Base-by-base conservation (phyloP, 2,329 filamentous ascomycete genomes). In the Ophiostoma montium region DNA sequence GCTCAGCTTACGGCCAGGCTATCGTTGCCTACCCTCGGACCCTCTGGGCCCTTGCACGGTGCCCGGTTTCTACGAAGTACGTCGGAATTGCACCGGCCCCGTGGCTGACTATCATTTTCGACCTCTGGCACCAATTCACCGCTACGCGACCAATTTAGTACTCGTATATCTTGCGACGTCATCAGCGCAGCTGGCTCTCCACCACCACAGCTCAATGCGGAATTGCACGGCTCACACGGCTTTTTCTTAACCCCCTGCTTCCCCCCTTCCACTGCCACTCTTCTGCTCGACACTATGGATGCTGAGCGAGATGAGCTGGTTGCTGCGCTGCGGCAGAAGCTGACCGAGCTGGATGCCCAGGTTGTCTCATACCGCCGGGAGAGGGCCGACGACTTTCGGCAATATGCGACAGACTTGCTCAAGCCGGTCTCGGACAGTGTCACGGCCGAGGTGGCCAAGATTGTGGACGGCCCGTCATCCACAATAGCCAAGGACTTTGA, bases 331-430 rank as follows among this genome's bases (percentile, higher is more conserved):
- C 67, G 71, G 56, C 63, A 63, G 57, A 75, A 71, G 67, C 71
- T 76, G 55, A 64, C 63, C 57, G 68, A 77, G 57, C 72, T 80
- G 47, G 74, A 81, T 58, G 64, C 67, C 59, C 74, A 72, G 60
- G 74, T 81, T 58, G 68, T 66, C 52, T 65, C 68, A 52, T 78
- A 76, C 63, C 74, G 72, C 56, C 70, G 69, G 59, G 71, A 75
- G 54, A 71, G 79, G 68, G 68, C 72, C 47, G 61, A 67, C 54
- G 73, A 80, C 57, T 82, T 80, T 58, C 65, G 70, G 50, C 69
- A 67, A 55, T 73, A 77, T 62, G 71, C 71, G 53, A 67, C 68
- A 50, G 62, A 68, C 46, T 63, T 76, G 50, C 64, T 81, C 57
- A 66, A 65, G 56, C 61, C 70, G 56, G 64, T 71, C 46, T 63